phyloP scores from a whole-genome alignment of 257 asterid species.

The Nicotiana tabacum region DNA sequence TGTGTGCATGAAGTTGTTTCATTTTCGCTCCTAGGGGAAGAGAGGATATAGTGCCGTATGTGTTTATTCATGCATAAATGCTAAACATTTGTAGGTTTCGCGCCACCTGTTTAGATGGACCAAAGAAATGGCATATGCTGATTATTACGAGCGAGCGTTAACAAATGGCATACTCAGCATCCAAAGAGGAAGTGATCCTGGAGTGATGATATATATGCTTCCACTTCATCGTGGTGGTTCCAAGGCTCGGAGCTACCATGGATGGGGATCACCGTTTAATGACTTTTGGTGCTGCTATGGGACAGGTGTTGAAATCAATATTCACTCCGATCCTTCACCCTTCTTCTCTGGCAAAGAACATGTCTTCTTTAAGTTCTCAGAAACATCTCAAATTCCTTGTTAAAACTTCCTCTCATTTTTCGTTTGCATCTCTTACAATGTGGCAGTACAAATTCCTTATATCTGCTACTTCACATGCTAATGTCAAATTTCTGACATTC shows the following conservation, averaged over 20 bases:
- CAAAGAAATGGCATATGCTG: slow-evolving; percentile 79
- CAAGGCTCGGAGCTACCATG: slow-evolving; percentile 63
- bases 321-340: neutral
- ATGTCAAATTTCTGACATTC: neutral
- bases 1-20: slow-evolving; percentile 10
- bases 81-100: slow-evolving; percentile 52
- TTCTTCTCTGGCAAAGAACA: neutral
- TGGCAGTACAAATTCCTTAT: neutral
- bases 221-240: slow-evolving; percentile 68
- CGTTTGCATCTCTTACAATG: no score
- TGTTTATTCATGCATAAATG: slow-evolving; percentile 1
- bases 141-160: slow-evolving; percentile 79
- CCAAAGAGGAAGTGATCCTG: slow-evolving; percentile 86
- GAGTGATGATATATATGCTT: slow-evolving; percentile 85
- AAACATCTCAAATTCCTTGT: neutral
- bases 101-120: slow-evolving; percentile 83
- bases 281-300: slow-evolving; percentile 97
- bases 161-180: slow-evolving; percentile 83
- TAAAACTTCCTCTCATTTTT: neutral
- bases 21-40: neutral
- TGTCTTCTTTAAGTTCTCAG: neutral
- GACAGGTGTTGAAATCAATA: slow-evolving; percentile 45
- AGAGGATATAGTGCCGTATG: neutral
- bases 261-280: slow-evolving; percentile 67
- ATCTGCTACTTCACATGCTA: neutral